Percentiles rank a stretch among this genome's conserved stretches.
phyloP scores from a whole-genome alignment of 2,329 filamentous ascomycete genomes.

The Fusarium avenaceum region DNA sequence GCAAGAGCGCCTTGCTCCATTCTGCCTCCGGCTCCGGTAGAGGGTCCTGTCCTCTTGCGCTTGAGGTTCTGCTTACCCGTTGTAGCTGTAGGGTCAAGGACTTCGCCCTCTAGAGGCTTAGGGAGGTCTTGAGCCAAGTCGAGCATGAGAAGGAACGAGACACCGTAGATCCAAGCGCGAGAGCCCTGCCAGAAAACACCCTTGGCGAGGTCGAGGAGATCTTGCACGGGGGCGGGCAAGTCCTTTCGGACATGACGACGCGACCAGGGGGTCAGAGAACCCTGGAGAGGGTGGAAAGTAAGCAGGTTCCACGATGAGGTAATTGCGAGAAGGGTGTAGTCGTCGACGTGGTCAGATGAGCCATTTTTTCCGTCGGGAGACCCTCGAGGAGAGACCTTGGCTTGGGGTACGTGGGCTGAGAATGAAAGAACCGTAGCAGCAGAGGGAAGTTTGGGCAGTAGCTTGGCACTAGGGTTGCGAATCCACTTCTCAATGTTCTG shows the following conservation, averaged over 20 bases:
- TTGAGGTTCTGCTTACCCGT: constrained; percentile 59
- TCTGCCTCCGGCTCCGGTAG: constrained; percentile 66
- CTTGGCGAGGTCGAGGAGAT: constrained; percentile 83
- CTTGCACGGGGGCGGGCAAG: constrained; percentile 80
- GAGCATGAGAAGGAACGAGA: constrained; percentile 91
- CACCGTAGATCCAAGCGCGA: constrained; percentile 89
- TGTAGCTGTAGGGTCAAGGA: constrained; percentile 43
- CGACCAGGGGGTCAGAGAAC: constrained; percentile 86
- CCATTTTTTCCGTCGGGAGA: constrained; percentile 44
- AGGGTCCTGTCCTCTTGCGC: constrained; percentile 65
- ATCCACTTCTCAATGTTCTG: constrained; percentile 73
- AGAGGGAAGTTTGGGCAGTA: constrained; percentile 77
- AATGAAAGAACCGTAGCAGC: constrained; percentile 78
- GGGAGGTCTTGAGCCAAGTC: constrained; percentile 80
- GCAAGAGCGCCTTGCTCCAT: constrained; percentile 63
- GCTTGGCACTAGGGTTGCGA: constrained; percentile 76
- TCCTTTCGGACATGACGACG: constrained; percentile 81
- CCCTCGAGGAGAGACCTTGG: constrained; percentile 47
- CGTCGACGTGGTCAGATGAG: constrained; percentile 52
- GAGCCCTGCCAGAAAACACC: constrained; percentile 85
- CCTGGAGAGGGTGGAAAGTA: constrained; percentile 83
- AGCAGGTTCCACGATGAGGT: constrained; percentile 75
- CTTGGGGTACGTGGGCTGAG: constrained; percentile 62
- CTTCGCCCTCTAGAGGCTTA: constrained; percentile 50
- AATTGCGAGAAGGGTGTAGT: constrained; percentile 67